Evolutionary conservation across 169 alveolate species (phyloP).

Genomic region (Neospora caninum): DNA sequence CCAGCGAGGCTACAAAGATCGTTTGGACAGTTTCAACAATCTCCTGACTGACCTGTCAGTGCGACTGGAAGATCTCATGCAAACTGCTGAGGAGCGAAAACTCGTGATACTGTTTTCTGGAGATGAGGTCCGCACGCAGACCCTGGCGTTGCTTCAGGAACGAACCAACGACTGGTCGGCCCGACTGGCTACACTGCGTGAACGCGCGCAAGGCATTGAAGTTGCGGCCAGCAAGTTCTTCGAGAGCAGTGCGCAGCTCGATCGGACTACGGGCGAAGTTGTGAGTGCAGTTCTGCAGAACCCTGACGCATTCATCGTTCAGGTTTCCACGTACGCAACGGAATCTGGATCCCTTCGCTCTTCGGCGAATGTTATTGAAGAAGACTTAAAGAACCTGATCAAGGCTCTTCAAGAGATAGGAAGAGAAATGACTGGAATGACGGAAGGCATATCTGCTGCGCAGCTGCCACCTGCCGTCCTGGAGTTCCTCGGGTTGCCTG

Average conservation of each 20-base stretch:
- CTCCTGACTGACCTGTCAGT: background rate
- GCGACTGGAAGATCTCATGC: background rate
- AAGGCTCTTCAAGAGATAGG: background rate
- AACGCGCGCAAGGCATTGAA: constrained; percentile 16
- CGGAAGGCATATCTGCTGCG: background rate
- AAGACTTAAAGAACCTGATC: background rate
- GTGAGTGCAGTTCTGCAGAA: background rate
- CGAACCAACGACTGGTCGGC: background rate
- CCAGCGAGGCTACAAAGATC: constrained; percentile 26
- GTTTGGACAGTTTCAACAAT: background rate
- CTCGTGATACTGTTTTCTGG: background rate
- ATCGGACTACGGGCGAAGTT: background rate
- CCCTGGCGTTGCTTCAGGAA: background rate
- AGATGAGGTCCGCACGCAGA: constrained; percentile 14
- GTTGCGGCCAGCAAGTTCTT: background rate
- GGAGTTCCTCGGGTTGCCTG: background rate
- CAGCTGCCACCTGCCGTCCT: background rate
- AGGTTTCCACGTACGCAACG: constrained; percentile 6
- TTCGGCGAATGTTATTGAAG: background rate
- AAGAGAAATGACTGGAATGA: background rate
- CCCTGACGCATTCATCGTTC: background rate
- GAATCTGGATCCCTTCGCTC: background rate
- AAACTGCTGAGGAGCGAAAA: constrained; percentile 30
- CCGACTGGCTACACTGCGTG: background rate
- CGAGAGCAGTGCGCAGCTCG: background rate